These are phyloP conservation scores for Suzukiozyma palmioleophila DNA, from an alignment of 1,139 yeast species.

Conservation along the genomic window DNA sequence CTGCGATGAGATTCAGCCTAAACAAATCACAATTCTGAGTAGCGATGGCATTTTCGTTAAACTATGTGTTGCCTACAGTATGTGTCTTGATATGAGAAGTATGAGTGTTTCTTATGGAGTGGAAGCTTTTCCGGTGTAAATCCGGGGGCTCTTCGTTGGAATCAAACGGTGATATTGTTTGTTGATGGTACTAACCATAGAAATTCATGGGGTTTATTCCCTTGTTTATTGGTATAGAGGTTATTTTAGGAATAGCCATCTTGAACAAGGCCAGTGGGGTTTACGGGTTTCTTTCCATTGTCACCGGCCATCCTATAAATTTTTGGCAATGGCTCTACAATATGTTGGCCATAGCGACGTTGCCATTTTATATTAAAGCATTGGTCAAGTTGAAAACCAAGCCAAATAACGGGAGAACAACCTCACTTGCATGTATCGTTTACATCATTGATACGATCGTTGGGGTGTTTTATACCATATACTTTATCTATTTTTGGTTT, in stretches of 20 bases:
- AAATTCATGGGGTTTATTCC: constrained; percentile 64
- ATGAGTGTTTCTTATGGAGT: background rate
- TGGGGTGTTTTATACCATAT: constrained; percentile 65
- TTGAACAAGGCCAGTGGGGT: constrained; percentile 87
- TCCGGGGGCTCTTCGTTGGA: background rate
- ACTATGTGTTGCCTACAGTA: constrained; percentile 24
- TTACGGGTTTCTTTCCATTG: constrained; percentile 78
- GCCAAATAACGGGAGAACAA: constrained; percentile 32
- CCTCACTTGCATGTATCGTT: constrained; percentile 59
- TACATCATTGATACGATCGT: constrained; percentile 65
- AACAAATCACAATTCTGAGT: background rate
- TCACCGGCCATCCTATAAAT: constrained; percentile 86
- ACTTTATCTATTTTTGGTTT: constrained; percentile 78
- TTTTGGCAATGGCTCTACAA: constrained; percentile 83
- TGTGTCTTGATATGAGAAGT: constrained; percentile 9
- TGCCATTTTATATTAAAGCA: constrained; percentile 68
- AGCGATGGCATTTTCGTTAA: constrained; percentile 13
- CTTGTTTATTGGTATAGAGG: constrained; percentile 81
- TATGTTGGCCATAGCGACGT: constrained; percentile 54
- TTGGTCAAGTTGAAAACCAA: constrained; percentile 36
- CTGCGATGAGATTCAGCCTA: constrained; percentile 1
- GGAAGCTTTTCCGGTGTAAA: background rate
- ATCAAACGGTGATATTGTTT: background rate
- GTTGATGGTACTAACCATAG: constrained; percentile 21
- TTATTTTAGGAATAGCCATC: constrained; percentile 72